These are phyloP conservation scores for Neostapfia colusana DNA, from an alignment of 176 grass and related monocot species.

Conservation along the genomic window DNA sequence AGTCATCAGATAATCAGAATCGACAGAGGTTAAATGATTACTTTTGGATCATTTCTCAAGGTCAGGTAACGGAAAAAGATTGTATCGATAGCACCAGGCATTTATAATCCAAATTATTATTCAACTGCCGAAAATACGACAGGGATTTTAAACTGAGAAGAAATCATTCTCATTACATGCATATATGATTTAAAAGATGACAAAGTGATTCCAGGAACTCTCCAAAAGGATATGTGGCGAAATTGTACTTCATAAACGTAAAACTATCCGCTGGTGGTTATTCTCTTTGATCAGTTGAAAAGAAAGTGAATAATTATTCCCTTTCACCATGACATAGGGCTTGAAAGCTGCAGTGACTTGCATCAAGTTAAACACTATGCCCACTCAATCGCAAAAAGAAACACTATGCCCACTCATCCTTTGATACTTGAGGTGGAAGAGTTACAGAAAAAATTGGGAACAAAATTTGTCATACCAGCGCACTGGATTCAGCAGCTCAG, in stretches of 20 bases:
- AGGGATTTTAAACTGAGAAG: neutral
- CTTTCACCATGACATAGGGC: neutral
- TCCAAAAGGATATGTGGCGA: neutral
- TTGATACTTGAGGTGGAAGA: neutral
- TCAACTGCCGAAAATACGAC: neutral
- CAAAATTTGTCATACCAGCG: conserved; percentile 55
- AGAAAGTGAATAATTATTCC: neutral
- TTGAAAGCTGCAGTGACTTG: neutral
- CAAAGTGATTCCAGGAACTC: neutral
- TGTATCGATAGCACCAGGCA: neutral
- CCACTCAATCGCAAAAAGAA: neutral
- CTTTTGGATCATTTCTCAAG: neutral
- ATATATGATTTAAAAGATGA: neutral
- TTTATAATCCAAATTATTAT: neutral
- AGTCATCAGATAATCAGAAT: neutral
- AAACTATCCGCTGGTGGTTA: neutral
- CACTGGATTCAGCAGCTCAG: conserved; percentile 72
- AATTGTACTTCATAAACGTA: neutral
- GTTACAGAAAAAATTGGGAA: neutral
- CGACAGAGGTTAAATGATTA: neutral
- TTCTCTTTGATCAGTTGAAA: neutral
- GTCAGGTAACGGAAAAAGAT: neutral
- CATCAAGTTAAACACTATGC: neutral
- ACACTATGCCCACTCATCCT: neutral
- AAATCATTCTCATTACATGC: neutral